phyloP scores from a whole-genome alignment of 2,329 filamentous ascomycete species.

The Blumeriella jaapii region DNA sequence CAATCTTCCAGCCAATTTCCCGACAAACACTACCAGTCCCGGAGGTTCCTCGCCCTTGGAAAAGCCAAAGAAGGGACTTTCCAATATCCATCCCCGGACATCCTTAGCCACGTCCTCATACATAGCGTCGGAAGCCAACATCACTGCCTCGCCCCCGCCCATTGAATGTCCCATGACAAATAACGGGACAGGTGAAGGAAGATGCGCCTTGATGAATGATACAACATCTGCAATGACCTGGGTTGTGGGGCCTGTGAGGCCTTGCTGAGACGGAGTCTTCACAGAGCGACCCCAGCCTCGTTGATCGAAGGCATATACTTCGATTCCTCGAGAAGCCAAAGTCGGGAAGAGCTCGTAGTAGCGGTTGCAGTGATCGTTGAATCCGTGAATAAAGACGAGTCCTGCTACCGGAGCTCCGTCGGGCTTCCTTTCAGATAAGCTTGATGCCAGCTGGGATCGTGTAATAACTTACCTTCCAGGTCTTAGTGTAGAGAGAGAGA shows the following conservation, averaged over 20 bases:
- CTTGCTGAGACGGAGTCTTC: conserved; percentile 46
- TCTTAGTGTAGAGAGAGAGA: conserved; percentile 26
- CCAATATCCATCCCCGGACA: conserved; percentile 63
- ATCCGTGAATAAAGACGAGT: conserved; percentile 77
- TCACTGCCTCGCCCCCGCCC: conserved; percentile 71
- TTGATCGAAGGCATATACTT: conserved; percentile 72
- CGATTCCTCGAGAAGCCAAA: conserved; percentile 61
- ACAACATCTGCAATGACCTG: conserved; percentile 69
- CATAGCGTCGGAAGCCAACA: conserved; percentile 38
- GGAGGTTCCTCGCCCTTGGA: conserved; percentile 53
- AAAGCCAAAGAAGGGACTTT: conserved; percentile 71
- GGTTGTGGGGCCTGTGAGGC: conserved; percentile 61
- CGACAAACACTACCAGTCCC: conserved; percentile 49
- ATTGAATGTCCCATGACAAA: conserved; percentile 89
- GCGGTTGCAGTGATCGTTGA: conserved; percentile 71
- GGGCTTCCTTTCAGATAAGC: conserved; percentile 19
- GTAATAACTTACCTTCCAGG: conserved; percentile 22
- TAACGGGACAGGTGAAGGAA: conserved; percentile 45
- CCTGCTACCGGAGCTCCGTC: conserved; percentile 43
- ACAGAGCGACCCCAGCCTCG: conserved; percentile 78
- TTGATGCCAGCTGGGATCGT: not conserved
- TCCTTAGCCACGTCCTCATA: conserved; percentile 44
- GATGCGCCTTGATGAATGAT: conserved; percentile 54
- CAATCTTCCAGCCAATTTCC: conserved; percentile 55
- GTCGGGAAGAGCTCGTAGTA: conserved; percentile 65